These are phyloP conservation scores for Dactylellina drechsleri DNA, from an alignment of 2,329 filamentous ascomycete genomes.

Conservation along the genomic window DNA sequence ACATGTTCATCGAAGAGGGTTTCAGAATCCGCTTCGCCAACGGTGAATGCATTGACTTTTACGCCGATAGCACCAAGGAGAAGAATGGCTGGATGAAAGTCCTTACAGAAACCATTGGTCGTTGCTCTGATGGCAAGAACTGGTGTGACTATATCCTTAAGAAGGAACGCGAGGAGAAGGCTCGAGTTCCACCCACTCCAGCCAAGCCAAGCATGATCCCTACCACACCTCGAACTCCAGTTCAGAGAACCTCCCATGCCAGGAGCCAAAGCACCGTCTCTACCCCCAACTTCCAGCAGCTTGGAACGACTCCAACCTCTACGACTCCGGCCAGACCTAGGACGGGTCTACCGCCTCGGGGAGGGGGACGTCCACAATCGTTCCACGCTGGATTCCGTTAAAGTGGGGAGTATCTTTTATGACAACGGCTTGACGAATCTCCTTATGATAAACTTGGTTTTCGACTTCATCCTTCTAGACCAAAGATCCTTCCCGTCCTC, in stretches of 20 bases:
- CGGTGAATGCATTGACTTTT: conserved; percentile 97
- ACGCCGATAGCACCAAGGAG: conserved; percentile 85
- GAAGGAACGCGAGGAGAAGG: conserved; percentile 55
- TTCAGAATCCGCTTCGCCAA: conserved; percentile 99
- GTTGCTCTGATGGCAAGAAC: conserved; percentile 64
- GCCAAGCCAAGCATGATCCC: conserved; percentile 48
- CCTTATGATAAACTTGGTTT: conserved; percentile 14
- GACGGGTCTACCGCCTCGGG: conserved; percentile 35
- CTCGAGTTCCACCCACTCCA: conserved; percentile 34
- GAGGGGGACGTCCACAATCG: conserved; percentile 45
- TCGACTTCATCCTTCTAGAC: neutral
- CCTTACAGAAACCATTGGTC: conserved; percentile 75
- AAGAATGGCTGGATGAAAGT: conserved; percentile 97
- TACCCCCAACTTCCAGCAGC: conserved; percentile 52
- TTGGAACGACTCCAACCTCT: conserved; percentile 45
- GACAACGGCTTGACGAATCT: conserved; percentile 28
- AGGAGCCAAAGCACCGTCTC: conserved; percentile 46
- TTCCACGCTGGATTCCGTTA: conserved; percentile 43
- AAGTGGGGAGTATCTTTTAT: conserved; percentile 11
- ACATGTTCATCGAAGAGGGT: conserved; percentile 99
- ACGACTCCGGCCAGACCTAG: conserved; percentile 32
- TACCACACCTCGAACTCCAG: conserved; percentile 40
- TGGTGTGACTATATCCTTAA: conserved; percentile 75
- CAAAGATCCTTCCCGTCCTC: conserved; percentile 6
- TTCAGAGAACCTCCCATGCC: conserved; percentile 37